phyloP scores from a whole-genome alignment of 2,329 filamentous ascomycete genomes.

The Setomelanomma holmii region DNA sequence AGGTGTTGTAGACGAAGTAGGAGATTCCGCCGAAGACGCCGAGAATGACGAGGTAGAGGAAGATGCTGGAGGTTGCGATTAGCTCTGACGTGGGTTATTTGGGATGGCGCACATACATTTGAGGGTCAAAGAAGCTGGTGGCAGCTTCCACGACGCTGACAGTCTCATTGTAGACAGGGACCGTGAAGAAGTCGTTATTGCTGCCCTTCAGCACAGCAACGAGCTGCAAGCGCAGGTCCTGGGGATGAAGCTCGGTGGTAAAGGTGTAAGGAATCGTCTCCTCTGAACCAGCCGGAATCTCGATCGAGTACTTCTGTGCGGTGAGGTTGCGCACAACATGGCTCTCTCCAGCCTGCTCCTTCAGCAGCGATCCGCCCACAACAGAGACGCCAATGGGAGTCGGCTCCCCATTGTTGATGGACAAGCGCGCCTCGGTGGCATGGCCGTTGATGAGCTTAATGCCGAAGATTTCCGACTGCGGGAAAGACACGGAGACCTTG shows the following conservation, averaged over 20 bases:
- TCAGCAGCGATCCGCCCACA: conserved; percentile 75
- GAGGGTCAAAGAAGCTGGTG: conserved; percentile 90
- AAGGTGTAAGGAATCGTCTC: conserved; percentile 83
- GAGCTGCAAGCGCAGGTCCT: conserved; percentile 82
- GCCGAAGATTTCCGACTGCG: conserved; percentile 81
- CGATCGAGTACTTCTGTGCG: conserved; percentile 73
- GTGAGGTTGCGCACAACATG: conserved; percentile 85
- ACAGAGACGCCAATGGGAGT: conserved; percentile 76
- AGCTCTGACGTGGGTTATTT: no score
- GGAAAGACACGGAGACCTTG: conserved; percentile 65
- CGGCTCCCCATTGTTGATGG: conserved; percentile 84
- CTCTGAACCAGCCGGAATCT: conserved; percentile 77
- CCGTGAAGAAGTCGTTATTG: conserved; percentile 74
- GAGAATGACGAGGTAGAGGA: conserved; percentile 92
- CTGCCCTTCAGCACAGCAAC: conserved; percentile 74
- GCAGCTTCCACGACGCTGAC: conserved; percentile 90
- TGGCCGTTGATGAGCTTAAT: conserved; percentile 95
- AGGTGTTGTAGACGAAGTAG: conserved; percentile 98
- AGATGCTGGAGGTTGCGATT: conserved; percentile 69
- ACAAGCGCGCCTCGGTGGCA: conserved; percentile 80
- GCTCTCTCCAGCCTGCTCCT: conserved; percentile 61
- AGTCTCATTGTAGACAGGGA: conserved; percentile 80
- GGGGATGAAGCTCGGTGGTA: conserved; percentile 88
- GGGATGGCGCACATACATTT: conserved; percentile 84
- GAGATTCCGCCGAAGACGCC: conserved; percentile 78